These are phyloP conservation scores for Ceratobasidium sp. DNA, from an alignment of 1,284 basidiomycete genomes.

Conservation along the genomic window DNA sequence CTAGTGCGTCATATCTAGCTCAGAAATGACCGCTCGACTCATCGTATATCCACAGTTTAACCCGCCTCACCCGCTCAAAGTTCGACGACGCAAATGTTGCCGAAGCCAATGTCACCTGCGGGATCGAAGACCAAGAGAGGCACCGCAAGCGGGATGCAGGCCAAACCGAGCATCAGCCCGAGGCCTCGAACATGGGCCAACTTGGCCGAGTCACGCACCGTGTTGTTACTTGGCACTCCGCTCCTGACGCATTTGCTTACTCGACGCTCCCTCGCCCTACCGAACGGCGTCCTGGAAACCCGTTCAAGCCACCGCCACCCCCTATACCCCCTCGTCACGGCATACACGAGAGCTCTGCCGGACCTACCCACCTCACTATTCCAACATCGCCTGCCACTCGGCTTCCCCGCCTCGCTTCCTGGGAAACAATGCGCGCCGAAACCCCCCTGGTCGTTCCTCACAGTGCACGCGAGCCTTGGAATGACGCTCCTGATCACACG, in stretches of 20 bases:
- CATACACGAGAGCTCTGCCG: conserved; percentile 7
- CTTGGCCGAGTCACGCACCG: conserved; percentile 25
- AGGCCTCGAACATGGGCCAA: neutral
- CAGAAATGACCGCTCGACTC: neutral
- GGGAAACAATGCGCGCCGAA: conserved; percentile 41
- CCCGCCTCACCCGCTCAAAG: conserved; percentile 74
- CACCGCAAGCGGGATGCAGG: neutral
- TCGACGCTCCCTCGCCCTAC: conserved; percentile 22
- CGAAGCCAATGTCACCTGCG: conserved; percentile 67
- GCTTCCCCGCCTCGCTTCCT: conserved; percentile 27
- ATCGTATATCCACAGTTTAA: conserved; percentile 65
- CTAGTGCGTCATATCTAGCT: conserved; percentile 63
- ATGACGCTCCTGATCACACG: conserved; percentile 77
- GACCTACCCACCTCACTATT: conserved; percentile 10
- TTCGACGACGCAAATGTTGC: conserved; percentile 70
- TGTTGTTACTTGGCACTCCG: conserved; percentile 28
- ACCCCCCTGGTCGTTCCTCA: conserved; percentile 69
- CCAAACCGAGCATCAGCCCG: neutral
- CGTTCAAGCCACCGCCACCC: conserved; percentile 38
- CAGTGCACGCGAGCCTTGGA: conserved; percentile 77
- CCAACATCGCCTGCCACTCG: conserved; percentile 23
- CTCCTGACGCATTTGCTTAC: conserved; percentile 5
- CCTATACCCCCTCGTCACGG: conserved; percentile 34
- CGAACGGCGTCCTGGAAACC: conserved; percentile 11
- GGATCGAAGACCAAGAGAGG: conserved; percentile 49